Conservation (phyloP, 2,329 filamentous ascomycete species). For the Fusarium tjaetaba region DNA sequence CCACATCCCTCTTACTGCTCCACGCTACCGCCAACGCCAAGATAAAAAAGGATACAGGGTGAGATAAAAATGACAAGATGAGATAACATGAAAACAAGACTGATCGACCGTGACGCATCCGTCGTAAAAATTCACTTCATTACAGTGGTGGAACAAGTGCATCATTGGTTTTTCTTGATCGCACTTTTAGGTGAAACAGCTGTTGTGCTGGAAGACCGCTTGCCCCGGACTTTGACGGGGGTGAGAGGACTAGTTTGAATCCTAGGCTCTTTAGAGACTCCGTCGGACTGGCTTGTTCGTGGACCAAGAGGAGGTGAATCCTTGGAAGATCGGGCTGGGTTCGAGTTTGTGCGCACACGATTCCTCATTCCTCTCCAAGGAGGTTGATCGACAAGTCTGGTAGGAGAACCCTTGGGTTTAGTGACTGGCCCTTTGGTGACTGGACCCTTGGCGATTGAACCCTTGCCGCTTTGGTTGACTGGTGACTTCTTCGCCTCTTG, state of each 20-base stretch:
- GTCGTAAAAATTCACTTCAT: conserved; percentile 41
- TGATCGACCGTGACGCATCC: conserved; percentile 28
- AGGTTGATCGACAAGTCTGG: conserved; percentile 1
- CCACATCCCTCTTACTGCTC: conserved; percentile 15
- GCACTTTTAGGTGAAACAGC: neutral
- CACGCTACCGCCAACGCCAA: conserved; percentile 42
- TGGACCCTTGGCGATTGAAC: neutral
- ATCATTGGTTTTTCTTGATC: conserved; percentile 17
- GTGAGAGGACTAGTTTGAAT: conserved; percentile 3
- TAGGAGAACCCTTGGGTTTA: neutral
- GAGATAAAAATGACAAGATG: neutral
- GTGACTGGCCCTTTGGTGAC: neutral
- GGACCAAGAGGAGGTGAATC: conserved; percentile 2
- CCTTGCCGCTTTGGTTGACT: neutral
- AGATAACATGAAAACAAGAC: neutral
- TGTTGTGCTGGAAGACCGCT: conserved; percentile 13
- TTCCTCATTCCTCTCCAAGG: conserved; percentile 26
- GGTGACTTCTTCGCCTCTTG: neutral
- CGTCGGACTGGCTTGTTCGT: neutral
- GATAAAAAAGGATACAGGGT: conserved; percentile 5
- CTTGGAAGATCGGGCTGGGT: neutral
- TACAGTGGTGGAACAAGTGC: conserved; percentile 28
- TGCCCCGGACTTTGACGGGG: conserved; percentile 28
- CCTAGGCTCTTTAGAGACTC: conserved; percentile 20
- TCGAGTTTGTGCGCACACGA: neutral